A percentile compares a stretch with the other conserved stretches of the same genome.
Evolutionary conservation across 306 rosid species (phyloP).

Genomic region (Fragaria ananassa): DNA sequence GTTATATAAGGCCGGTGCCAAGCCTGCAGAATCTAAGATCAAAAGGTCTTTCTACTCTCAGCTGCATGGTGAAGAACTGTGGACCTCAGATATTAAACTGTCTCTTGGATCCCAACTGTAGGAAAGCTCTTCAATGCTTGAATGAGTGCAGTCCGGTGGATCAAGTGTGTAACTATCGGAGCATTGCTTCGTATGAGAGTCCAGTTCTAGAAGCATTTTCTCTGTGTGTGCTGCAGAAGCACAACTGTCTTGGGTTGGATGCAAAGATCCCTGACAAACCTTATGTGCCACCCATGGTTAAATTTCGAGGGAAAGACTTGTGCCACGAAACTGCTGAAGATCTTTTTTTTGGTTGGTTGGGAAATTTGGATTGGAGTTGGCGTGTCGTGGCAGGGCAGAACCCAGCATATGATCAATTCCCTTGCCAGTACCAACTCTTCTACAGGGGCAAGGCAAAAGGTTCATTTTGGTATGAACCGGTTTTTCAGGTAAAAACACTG

Average conservation of each 20-base stretch:
- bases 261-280: constrained; percentile 72
- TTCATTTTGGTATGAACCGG: constrained; percentile 91
- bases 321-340: constrained; percentile 67
- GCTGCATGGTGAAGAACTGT: constrained; percentile 76
- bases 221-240: constrained; percentile 79
- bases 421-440: constrained; percentile 83
- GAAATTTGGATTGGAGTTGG: constrained; percentile 83
- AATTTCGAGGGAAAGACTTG: constrained; percentile 43
- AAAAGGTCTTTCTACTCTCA: constrained; percentile 72
- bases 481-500: constrained; percentile 74
- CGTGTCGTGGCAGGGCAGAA: constrained; percentile 84
- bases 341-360: constrained; percentile 80
- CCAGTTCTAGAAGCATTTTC: constrained; percentile 76
- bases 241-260: constrained; percentile 79
- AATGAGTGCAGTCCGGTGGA: constrained; percentile 82
- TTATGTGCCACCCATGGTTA: constrained; percentile 47
- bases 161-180: constrained; percentile 80
- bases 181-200: constrained; percentile 80
- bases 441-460: constrained; percentile 83
- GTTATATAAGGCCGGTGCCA: constrained; percentile 76
- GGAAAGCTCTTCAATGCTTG: constrained; percentile 84
- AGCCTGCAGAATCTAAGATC: constrained; percentile 73
- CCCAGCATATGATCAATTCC: constrained; percentile 85
- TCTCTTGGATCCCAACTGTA: constrained; percentile 72
- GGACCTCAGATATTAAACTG: constrained; percentile 74